Conservation (phyloP, 768 basidiomycete species). For the Pisolithus orientalis region DNA sequence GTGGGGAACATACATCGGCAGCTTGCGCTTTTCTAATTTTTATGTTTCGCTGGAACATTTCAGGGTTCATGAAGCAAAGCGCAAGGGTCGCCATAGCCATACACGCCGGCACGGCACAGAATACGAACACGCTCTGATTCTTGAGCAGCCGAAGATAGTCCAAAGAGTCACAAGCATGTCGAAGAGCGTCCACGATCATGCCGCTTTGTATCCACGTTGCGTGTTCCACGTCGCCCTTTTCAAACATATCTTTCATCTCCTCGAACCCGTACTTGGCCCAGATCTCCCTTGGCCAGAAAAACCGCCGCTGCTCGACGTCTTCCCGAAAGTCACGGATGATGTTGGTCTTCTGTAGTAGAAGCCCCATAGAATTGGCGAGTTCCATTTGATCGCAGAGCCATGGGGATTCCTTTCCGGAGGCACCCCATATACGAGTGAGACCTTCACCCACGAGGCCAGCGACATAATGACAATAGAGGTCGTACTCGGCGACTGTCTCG, state of each 20-base stretch:
- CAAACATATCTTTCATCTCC: conserved; percentile 63
- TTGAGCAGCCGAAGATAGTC: conserved; percentile 85
- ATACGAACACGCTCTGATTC: conserved; percentile 92
- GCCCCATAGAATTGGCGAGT: conserved; percentile 91
- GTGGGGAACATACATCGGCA: conserved; percentile 51
- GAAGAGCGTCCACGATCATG: conserved; percentile 83
- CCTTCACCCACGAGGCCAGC: conserved; percentile 97
- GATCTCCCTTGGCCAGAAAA: conserved; percentile 94
- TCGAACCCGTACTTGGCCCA: conserved; percentile 77
- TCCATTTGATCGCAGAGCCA: conserved; percentile 79
- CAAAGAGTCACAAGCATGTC: conserved; percentile 78
- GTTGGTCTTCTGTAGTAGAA: conserved; percentile 95
- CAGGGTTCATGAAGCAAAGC: conserved; percentile 88
- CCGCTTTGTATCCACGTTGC: conserved; percentile 80
- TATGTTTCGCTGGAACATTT: conserved; percentile 80
- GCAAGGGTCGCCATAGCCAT: conserved; percentile 96
- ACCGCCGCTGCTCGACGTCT: conserved; percentile 76
- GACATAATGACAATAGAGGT: conserved; percentile 98
- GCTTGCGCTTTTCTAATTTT: conserved; percentile 95
- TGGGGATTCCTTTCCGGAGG: conserved; percentile 72
- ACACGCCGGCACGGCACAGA: conserved; percentile 88
- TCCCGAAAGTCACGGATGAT: conserved; percentile 95
- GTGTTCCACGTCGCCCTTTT: conserved; percentile 49
- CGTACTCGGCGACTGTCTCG: conserved; percentile 77
- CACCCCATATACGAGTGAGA: conserved; percentile 80